Conservation (phyloP, 2,329 filamentous ascomycete species). For the Trichoderma koningii region DNA sequence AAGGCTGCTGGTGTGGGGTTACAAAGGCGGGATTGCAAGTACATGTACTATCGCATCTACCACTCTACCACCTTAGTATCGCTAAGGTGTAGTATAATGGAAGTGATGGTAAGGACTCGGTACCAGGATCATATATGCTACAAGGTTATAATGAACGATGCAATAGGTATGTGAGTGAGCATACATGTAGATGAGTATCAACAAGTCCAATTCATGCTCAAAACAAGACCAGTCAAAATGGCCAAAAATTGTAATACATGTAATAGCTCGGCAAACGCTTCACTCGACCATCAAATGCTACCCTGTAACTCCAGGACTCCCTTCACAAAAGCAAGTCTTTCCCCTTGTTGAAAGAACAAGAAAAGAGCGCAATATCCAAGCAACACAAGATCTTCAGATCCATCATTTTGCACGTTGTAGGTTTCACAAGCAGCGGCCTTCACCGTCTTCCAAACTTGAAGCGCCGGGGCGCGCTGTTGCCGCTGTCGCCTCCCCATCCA, state of each 20-base stretch:
- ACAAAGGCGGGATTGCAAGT: background rate
- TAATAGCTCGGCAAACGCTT: slow-evolving; percentile 6
- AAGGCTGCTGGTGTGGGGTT: background rate
- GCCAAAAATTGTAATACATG: slow-evolving; percentile 10
- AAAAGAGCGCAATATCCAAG: background rate
- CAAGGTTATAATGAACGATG: no score
- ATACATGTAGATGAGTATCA: background rate
- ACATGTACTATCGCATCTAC: background rate
- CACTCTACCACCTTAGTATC: no score
- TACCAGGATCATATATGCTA: background rate
- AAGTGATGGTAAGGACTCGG: background rate
- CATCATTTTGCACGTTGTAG: background rate
- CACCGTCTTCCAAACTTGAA: slow-evolving; percentile 19
- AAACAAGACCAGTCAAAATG: background rate
- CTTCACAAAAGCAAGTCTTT: background rate
- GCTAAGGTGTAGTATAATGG: background rate
- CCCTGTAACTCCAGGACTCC: slow-evolving; percentile 9
- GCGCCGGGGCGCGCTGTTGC: background rate
- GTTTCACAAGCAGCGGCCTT: background rate
- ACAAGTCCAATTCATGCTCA: background rate
- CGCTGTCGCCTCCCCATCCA: slow-evolving; percentile 32
- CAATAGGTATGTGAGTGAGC: background rate
- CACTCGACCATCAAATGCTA: slow-evolving; percentile 1
- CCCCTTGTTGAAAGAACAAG: background rate
- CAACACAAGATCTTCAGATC: background rate